phyloP scores from a whole-genome alignment of 371 early-diverging fungal species.

The Synchytrium microbalum region DNA sequence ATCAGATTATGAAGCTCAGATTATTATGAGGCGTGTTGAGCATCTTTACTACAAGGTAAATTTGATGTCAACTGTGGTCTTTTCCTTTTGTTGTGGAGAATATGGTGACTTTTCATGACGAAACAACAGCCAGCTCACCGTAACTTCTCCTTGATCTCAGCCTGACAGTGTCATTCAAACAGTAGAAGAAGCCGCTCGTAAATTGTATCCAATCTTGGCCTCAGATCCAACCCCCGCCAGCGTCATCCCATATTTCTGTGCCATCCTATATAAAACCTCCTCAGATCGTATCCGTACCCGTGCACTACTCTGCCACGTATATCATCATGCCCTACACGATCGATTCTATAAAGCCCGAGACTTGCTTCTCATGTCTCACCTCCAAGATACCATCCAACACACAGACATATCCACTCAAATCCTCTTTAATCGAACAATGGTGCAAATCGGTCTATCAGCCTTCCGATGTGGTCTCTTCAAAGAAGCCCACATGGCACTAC shows the following conservation, averaged over 20 bases:
- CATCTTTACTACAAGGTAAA: slow-evolving; percentile 86
- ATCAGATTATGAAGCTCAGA: slow-evolving; percentile 42
- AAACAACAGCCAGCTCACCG: too few species aligned
- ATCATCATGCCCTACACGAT: slow-evolving; percentile 90
- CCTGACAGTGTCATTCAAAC: slow-evolving; percentile 48
- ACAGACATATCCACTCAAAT: slow-evolving; percentile 91
- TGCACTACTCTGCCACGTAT: slow-evolving; percentile 95
- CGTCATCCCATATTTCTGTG: slow-evolving; percentile 73
- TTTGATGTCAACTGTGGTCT: too few species aligned
- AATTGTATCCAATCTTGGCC: slow-evolving; percentile 29
- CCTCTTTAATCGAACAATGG: slow-evolving; percentile 91
- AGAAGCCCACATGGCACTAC: slow-evolving; percentile 77
- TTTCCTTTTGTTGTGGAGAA: too few species aligned
- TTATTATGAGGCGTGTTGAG: slow-evolving; percentile 82
- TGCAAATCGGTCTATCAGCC: slow-evolving; percentile 92
- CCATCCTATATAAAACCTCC: slow-evolving; percentile 77
- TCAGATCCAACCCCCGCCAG: slow-evolving; percentile 30
- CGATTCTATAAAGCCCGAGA: slow-evolving; percentile 90
- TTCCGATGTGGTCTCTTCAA: slow-evolving; percentile 90
- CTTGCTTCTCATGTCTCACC: slow-evolving; percentile 93
- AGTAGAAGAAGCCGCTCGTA: slow-evolving; percentile 35
- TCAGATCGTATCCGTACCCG: slow-evolving; percentile 83
- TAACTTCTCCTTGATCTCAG: slow-evolving; percentile 16
- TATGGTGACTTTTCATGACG: too few species aligned
- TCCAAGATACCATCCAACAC: slow-evolving; percentile 86